Percentiles rank a stretch among this genome's conserved stretches.
phyloP scores from a whole-genome alignment of 78 protist genomes.

The Tieghemostelium lacteum region DNA sequence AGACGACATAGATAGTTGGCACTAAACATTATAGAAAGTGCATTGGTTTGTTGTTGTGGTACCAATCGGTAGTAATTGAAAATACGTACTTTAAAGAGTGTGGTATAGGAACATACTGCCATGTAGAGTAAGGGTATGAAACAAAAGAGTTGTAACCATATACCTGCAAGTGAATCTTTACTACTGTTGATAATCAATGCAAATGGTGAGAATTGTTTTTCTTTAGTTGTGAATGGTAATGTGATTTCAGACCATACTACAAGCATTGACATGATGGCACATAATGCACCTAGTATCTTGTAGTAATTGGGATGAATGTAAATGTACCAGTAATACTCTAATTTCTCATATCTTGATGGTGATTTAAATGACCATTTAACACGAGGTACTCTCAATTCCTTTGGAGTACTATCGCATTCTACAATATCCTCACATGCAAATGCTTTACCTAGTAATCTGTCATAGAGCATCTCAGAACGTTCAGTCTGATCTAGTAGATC shows the following conservation, averaged over 20 bases:
- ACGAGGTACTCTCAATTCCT: background rate
- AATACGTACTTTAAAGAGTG: conserved; percentile 58
- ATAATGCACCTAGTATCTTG: conserved; percentile 7
- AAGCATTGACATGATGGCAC: conserved; percentile 24
- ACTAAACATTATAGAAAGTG: conserved; percentile 65
- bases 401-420: background rate
- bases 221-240: background rate
- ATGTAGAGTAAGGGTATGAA: conserved; percentile 72
- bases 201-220: conserved; percentile 14
- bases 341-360: background rate
- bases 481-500: conserved; percentile 21
- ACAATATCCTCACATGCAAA: conserved; percentile 71
- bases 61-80: conserved; percentile 74
- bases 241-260: conserved; percentile 59
- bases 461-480: background rate
- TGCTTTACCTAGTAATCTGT: conserved; percentile 54
- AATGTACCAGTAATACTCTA: conserved; percentile 58
- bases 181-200: conserved; percentile 2
- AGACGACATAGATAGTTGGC: conserved; percentile 57
- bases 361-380: conserved; percentile 56
- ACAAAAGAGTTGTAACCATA: conserved; percentile 63
- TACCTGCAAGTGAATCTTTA: conserved; percentile 11
- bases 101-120: conserved; percentile 68
- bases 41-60: conserved; percentile 63
- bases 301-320: conserved; percentile 38